Base-by-base conservation (phyloP, 768 basidiomycete genomes). In the Pleurotus pulmonarius region DNA sequence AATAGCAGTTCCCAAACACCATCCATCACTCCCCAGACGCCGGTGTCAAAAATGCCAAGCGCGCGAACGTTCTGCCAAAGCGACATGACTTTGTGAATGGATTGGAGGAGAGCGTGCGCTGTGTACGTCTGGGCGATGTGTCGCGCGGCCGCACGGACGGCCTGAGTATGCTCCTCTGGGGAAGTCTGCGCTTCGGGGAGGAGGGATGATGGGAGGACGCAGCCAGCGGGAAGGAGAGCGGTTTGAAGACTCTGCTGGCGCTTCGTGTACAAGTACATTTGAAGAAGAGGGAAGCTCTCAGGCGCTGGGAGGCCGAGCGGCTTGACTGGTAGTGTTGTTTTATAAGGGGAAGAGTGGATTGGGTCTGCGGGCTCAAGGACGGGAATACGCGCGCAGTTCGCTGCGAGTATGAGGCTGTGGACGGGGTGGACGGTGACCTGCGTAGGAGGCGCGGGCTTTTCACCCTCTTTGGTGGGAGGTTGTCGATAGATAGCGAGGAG, bases 1-100 rank as follows among this genome's bases (percentile, higher is more conserved):
- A 88, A 70, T 12, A 89, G 68, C 39, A 86, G 74, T 63, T 83
- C 79, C 87, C 88, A 92, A 43, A 83, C 79, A 41, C 80, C 66
- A 58, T 89, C 86, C 58, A 92, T 77, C 16, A 77, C 76, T 20
- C 78, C 75, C 88, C 88, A 92, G 44, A 92, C 70, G 18, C 73
- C 73, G 34, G 81, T 77, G 60, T 90, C 86, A 51, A 78, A 80
- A 1, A 91, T 68, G 3, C 88, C 88, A n/a, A 92, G 74, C 18
- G 81, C 80, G 58, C 83, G 84, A 2, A 79, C 80, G 64, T 92
- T 91, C 57, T 80, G 75, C 87, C 88, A 92, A 29, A 91, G 67
- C 5, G 85, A 88, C 56, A 85, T 79, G 38, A 90, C 78, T 37
- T 65, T 70, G 51, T 73, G 68, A 4, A 79, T 70, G 53, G 80